A percentile compares a stretch with the other conserved stretches of the same genome.
Evolutionary conservation across 768 basidiomycete genomes (phyloP).

Genomic region (Leccinum subgranulosum): DNA sequence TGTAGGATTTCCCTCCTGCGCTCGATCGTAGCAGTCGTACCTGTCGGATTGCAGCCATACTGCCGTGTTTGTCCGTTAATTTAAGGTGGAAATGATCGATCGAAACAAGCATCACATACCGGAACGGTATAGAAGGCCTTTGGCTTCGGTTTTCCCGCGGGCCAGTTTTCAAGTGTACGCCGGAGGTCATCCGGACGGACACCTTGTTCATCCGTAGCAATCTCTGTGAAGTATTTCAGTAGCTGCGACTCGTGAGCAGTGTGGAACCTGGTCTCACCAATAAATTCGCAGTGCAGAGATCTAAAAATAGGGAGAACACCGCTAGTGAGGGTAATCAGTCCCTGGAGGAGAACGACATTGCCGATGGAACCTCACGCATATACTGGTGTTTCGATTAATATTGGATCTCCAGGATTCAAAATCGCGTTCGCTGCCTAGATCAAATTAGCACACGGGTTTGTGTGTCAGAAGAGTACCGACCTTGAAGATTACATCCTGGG

Average conservation of each 20-base stretch:
- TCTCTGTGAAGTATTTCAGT: slow-evolving; percentile 46
- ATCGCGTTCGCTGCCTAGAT: slow-evolving; percentile 65
- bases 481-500: slow-evolving; percentile 89
- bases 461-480: slow-evolving; percentile 33
- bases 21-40: slow-evolving; percentile 68
- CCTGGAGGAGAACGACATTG: slow-evolving; percentile 12
- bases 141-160: slow-evolving; percentile 63
- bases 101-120: slow-evolving; percentile 36
- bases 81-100: slow-evolving; percentile 1
- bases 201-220: slow-evolving; percentile 73
- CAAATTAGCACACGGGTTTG: slow-evolving; percentile 8
- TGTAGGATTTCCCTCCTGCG: slow-evolving; percentile 69
- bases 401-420: slow-evolving; percentile 73
- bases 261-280: slow-evolving; percentile 41
- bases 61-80: slow-evolving; percentile 23
- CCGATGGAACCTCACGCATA: slow-evolving; percentile 53
- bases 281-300: slow-evolving; percentile 51
- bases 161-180: slow-evolving; percentile 71
- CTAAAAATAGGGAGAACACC: slow-evolving; percentile 66
- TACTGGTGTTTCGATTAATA: slow-evolving; percentile 80
- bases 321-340: slow-evolving; percentile 32
- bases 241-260: background rate
- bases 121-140: slow-evolving; percentile 81
- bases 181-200: slow-evolving; percentile 60
- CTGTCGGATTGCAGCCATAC: slow-evolving; percentile 88